Evolutionary conservation across 768 basidiomycete genomes (phyloP), one percentile per base, ranked within the genome.

Genomic region (Kwoniella botswanensis): DNA sequence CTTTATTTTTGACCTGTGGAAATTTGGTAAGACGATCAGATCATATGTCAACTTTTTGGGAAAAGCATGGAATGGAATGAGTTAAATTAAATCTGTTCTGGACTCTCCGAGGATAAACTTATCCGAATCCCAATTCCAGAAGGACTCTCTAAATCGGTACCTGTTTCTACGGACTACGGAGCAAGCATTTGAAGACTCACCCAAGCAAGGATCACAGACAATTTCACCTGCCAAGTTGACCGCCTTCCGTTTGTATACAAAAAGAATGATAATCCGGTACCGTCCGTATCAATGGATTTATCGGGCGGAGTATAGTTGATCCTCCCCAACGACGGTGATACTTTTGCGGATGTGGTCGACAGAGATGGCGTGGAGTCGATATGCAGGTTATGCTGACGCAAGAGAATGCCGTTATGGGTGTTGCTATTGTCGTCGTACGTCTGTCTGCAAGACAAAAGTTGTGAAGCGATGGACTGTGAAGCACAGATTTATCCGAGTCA

Each of bases 11-110:
- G 29, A 41, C 26, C 29, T 59, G 7, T 61, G 35, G 24, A 61
- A n/a, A 61, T 61, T 61, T 61, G 59, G 59, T 61, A 61, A 61
- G 42, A 17, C 35, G 35, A 61, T 61, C 59, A 61, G 59, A 43
- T 61, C 59, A 61, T 61, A 43, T 61, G 57, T 59, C 59, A 61
- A 18, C 7, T 61, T 18, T 18, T 35, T 9, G 1, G 35, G 35
- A 35, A 35, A 35, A 35, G 35, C 35, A 35, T 35, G 35, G 35
- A 35, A 35, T 35, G 35, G 3, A 46, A 35, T 42, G 29, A 35
- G 29, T 58, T 4, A 24, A 24, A 17, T 61, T 2, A 9, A 41
- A 12, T 42, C 15, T 43, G 17, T 43, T 17, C 42, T 41, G 3
- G 59, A 43, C 59, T 61, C 29, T 24, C 15, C 1, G 50, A 52